These are phyloP conservation scores for Blastocystis sp. DNA, from an alignment of 352 stramenopile species.

Conservation along the genomic window DNA sequence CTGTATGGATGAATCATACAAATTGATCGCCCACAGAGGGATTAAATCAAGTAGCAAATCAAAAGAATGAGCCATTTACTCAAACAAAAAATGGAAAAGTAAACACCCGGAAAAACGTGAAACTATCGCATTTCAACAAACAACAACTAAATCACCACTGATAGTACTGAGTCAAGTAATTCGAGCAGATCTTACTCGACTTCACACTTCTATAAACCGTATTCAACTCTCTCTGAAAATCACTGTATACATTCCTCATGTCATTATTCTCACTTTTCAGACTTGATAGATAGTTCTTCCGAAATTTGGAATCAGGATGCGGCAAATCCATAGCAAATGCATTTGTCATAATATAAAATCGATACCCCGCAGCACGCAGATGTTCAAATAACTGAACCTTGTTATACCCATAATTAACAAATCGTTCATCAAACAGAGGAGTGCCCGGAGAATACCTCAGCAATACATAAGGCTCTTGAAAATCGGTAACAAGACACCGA, in stretches of 20 bases:
- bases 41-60: background rate
- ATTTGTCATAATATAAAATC: slow-evolving; percentile 28
- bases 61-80: background rate
- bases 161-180: background rate
- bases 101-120: background rate
- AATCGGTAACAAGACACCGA: slow-evolving; percentile 18
- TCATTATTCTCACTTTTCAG: background rate
- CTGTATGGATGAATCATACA: background rate
- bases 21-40: background rate
- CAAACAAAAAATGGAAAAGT: background rate
- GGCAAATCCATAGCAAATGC: slow-evolving; percentile 46
- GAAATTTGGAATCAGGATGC: slow-evolving; percentile 28
- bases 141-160: slow-evolving; percentile 3
- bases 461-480: slow-evolving; percentile 45
- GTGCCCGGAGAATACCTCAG: background rate
- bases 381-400: slow-evolving; percentile 59
- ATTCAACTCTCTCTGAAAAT: slow-evolving; percentile 42
- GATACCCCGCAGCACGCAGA: background rate
- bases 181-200: background rate
- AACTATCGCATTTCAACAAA: background rate
- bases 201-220: background rate
- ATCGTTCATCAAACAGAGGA: slow-evolving; percentile 58
- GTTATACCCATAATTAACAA: slow-evolving; percentile 61
- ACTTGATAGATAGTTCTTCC: slow-evolving; percentile 10
- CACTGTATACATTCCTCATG: slow-evolving; percentile 5